Base-by-base conservation (phyloP, 31 red algal genomes). In the Endocladia muricata region DNA sequence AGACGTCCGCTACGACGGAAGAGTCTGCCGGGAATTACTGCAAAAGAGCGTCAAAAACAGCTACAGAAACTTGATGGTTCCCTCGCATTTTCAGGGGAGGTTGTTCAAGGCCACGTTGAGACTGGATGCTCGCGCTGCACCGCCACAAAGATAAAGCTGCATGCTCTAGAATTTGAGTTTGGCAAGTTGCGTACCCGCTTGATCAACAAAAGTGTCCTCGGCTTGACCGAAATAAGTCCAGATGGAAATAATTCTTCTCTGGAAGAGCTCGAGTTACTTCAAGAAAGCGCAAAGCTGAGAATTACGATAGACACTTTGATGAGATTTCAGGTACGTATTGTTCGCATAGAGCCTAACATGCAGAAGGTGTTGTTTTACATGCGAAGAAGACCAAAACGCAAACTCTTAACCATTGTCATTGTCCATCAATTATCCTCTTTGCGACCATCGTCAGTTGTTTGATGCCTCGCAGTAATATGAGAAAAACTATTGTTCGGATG, bases 281-380 rank as follows among this genome's bases (percentile, higher is more conserved):
- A 81, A 40, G 77, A 81, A 70, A 70, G 77, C 30, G 77, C 77
- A 26, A 81, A 81, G 34, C 28, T 81, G 47, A 30, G 77, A 0
- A 68, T 81, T 26, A 81, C 77, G 7, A 81, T 81, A 6, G 77
- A 81, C 37, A 81, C 77, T 29, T 28, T 81, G 6, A 81, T 81
- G 77, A 68, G 77, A 69, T 81, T 81, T 52, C 77, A 81, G 77
- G 77, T 81, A 69, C 31, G 77, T 65, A 22, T 60, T 37, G 29
- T 9, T 21, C 19, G 19, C 44, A 13, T 8, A 8, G 44, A 8
- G 19, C 8, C 44, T 49, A 19, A 49, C 44, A 49, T 49, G n/a
- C n/a, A n/a, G n/a, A n/a, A n/a, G n/a, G n/a, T n/a, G n/a, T n/a
- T n/a, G n/a, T n/a, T n/a, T n/a, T n/a, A n/a, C n/a, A n/a, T n/a